Evolutionary conservation across 352 stramenopile genomes (phyloP), one percentile per base, ranked within the genome.

Genomic region (Elongisporangium prolatum): DNA sequence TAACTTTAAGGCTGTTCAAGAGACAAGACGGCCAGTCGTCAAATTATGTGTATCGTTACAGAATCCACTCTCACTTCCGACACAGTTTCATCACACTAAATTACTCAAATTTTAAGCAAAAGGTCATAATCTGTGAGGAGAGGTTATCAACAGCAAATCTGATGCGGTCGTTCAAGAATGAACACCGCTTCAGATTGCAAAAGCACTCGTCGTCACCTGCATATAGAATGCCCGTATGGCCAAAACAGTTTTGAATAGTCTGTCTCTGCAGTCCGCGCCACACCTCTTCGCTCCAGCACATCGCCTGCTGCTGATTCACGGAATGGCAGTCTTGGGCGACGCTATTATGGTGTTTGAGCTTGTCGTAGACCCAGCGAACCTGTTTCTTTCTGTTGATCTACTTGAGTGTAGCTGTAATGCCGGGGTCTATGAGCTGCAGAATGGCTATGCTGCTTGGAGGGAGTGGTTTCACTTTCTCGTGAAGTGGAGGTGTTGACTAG

Each of bases 201-300:
- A n/a, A 56, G 18, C 47, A 56, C 20, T 64, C 47, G 55, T 59
- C 47, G 38, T 57, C 47, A n/a, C 34, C 59, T 20, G 56, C 54
- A 34, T 58, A 63, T 9, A 48, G 18, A n/a, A 54, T 63, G 13
- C 24, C 40, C 13, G 50, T 63, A 24, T 60, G 52, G 16, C 59
- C 48, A 16, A 65, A 65, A n/a, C 53, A 60, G 18, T 60, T 60
- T 49, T 18, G 21, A 28, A 64, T 51, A 34, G 57, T 63, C 34
- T 3, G 49, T 34, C 8, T 17, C 16, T 62, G 48, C 17, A 57
- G 47, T 44, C 56, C 48, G n/a, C 37, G 34, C 49, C 50, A 57
- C 4, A 62, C 52, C 16, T 57, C 38, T 22, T 63, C 13, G 20
- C 34, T 57, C 28, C 48, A 63, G 4, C 17, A 13, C 48, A 60